Conservation (phyloP, 2,329 filamentous ascomycete species). For the Phialophora verrucosa region DNA sequence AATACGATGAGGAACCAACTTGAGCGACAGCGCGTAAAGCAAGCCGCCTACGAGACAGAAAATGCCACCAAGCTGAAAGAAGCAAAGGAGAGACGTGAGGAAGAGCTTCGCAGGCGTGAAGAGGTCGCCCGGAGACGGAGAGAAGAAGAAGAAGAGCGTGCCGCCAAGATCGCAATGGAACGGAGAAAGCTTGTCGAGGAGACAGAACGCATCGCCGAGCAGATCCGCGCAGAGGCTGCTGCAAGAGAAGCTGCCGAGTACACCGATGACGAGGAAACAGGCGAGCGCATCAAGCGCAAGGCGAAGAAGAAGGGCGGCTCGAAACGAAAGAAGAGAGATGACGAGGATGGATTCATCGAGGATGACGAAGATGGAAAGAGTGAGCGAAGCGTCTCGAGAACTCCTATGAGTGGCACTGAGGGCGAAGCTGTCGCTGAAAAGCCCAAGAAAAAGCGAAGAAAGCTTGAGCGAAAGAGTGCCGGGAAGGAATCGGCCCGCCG, state of each 20-base stretch:
- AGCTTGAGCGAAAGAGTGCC: constrained; percentile 61
- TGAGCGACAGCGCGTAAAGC: constrained; percentile 79
- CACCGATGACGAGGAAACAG: constrained; percentile 81
- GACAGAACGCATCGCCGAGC: constrained; percentile 73
- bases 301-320: constrained; percentile 71
- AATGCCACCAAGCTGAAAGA: constrained; percentile 87
- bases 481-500: constrained; percentile 37
- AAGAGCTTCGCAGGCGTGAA: constrained; percentile 77
- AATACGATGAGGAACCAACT: constrained; percentile 95
- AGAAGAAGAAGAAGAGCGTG: constrained; percentile 73
- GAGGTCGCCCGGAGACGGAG: constrained; percentile 72
- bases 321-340: constrained; percentile 51
- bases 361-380: constrained; percentile 42
- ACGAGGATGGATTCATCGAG: constrained; percentile 44
- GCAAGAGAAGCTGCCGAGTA: constrained; percentile 74
- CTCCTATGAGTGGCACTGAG: constrained; percentile 36
- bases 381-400: constrained; percentile 35
- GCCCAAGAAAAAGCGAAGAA: constrained; percentile 64
- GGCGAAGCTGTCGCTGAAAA: constrained; percentile 38
- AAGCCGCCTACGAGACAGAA: constrained; percentile 89
- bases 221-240: constrained; percentile 73
- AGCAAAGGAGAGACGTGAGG: constrained; percentile 78
- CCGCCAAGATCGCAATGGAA: constrained; percentile 84
- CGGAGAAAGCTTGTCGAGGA: constrained; percentile 78
- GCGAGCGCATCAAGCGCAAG: constrained; percentile 78